These are phyloP conservation scores for Gelatoporia subvermispora DNA, from an alignment of 768 basidiomycete species.

Conservation along the genomic window DNA sequence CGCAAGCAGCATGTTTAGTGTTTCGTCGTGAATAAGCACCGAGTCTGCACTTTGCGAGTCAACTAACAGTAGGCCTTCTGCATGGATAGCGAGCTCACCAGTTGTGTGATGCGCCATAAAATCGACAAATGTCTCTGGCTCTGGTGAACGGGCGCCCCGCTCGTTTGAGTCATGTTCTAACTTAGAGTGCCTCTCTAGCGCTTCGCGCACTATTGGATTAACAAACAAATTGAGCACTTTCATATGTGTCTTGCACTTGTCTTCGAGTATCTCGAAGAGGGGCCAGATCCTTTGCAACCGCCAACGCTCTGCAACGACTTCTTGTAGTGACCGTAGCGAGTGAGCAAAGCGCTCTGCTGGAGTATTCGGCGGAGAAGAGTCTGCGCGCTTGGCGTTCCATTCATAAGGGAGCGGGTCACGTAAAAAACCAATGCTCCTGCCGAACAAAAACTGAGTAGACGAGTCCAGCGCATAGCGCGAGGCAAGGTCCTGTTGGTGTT, in stretches of 20 bases:
- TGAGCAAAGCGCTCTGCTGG: constrained; percentile 31
- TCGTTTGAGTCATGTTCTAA: neutral
- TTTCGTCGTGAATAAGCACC: constrained; percentile 23
- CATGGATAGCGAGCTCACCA: neutral
- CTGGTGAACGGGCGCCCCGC: neutral
- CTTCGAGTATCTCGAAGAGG: constrained; percentile 46
- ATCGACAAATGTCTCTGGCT: neutral
- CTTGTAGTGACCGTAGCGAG: constrained; percentile 49
- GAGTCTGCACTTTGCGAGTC: constrained; percentile 27
- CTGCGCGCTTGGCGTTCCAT: neutral
- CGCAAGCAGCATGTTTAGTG: constrained; percentile 23
- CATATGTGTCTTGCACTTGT: constrained; percentile 42
- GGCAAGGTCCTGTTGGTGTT: constrained; percentile 16
- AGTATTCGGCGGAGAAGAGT: neutral
- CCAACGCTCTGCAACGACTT: constrained; percentile 32
- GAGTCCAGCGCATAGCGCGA: constrained; percentile 26
- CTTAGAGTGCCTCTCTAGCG: constrained; percentile 30
- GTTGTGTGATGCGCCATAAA: neutral
- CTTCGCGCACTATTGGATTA: constrained; percentile 47
- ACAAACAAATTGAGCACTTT: constrained; percentile 46
- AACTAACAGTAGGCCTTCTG: neutral
- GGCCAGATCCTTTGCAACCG: constrained; percentile 45
- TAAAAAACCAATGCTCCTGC: constrained; percentile 21
- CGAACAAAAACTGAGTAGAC: constrained; percentile 29
- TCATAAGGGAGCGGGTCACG: constrained; percentile 17